Percentiles rank a stretch among this genome's conserved stretches.
phyloP scores from a whole-genome alignment of 2,329 filamentous ascomycete species.

The Ciborinia camelliae region DNA sequence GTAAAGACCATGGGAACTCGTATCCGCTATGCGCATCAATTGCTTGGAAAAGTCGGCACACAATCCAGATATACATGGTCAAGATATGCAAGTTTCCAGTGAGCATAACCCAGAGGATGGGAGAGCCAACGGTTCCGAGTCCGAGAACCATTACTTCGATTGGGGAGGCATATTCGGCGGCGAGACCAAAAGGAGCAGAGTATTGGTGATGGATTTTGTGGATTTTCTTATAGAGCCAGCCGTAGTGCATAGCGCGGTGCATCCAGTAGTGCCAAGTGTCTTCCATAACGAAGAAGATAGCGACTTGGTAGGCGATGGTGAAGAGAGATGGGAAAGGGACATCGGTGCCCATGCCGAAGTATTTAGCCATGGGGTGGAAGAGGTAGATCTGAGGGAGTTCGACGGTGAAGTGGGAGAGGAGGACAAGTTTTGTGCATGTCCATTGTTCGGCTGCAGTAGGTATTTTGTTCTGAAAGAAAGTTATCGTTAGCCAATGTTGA shows the following conservation, averaged over 20 bases:
- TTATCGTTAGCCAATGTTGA: neutral
- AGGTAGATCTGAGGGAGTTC: constrained; percentile 98
- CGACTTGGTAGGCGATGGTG: constrained; percentile 89
- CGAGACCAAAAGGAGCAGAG: constrained; percentile 92
- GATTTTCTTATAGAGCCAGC: constrained; percentile 89
- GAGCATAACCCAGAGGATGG: constrained; percentile 77
- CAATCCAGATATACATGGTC: constrained; percentile 98
- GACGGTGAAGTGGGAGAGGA: constrained; percentile 94
- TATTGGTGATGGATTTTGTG: constrained; percentile 99
- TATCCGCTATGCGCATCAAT: constrained; percentile 98
- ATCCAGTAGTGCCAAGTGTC: constrained; percentile 99
- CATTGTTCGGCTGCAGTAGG: constrained; percentile 92
- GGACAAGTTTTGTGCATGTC: constrained; percentile 87
- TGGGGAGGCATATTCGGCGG: constrained; percentile 95
- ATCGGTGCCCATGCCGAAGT: constrained; percentile 80
- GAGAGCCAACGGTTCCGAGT: constrained; percentile 76
- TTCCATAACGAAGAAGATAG: constrained; percentile 91
- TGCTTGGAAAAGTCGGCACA: constrained; percentile 89
- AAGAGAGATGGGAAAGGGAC: constrained; percentile 83
- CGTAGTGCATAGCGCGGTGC: constrained; percentile 90
- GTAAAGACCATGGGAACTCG: constrained; percentile 96
- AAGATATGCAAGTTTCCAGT: constrained; percentile 88
- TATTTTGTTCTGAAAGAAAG: constrained; percentile 55
- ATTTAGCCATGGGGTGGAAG: constrained; percentile 95
- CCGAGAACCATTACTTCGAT: constrained; percentile 96